Evolutionary conservation across 345 rosid species (phyloP), one percentile per base, ranked within the genome.

Genomic region (Aurinia saxatilis): DNA sequence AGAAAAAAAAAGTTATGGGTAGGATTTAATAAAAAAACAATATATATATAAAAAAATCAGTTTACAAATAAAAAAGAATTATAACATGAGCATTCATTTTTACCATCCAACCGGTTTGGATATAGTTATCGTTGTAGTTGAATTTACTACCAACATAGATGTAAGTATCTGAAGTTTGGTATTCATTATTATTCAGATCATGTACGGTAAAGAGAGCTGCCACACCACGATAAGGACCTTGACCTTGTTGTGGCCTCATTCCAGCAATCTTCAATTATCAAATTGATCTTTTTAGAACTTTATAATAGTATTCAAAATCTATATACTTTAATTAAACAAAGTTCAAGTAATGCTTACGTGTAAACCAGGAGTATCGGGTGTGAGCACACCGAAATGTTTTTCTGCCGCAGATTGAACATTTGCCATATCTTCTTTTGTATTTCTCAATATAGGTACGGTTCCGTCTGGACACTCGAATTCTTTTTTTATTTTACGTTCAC

Each of bases 91-190:
- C 0, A 55, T n/a, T 6, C 1, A 8, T 5, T 11, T 13, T 53
- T 64, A 66, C 70, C 70, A 55, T 56, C 63, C 70, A 66, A n/a
- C 70, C 63, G 1, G 34, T 4, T 46, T 66, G 31, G 5, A 66
- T 46, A 36, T 25, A 46, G n/a, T 55, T 66, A 37, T 1, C 2
- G 11, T 44, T 45, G 12, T 46, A 17, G 14, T 56, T 66, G 7
- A 27, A n/a, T 35, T 13, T 8, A 46, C 14, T 46, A 5, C 47
- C 56, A 1, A 29, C 40, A 47, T 45, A 66, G 5, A 54, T 15
- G 8, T 8, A 1, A 8, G 55, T 2, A 65, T 34, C 54, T 35
- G 70, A 65, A 31, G 10, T 29, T 34, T 60, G 42, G 2, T 46
- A 33, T 6, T 8, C 0, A 36, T 14, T 36, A 27, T 55, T 17